Evolutionary conservation across 2,329 filamentous ascomycete species (phyloP).

Genomic region (Nigrospora sphaerica): DNA sequence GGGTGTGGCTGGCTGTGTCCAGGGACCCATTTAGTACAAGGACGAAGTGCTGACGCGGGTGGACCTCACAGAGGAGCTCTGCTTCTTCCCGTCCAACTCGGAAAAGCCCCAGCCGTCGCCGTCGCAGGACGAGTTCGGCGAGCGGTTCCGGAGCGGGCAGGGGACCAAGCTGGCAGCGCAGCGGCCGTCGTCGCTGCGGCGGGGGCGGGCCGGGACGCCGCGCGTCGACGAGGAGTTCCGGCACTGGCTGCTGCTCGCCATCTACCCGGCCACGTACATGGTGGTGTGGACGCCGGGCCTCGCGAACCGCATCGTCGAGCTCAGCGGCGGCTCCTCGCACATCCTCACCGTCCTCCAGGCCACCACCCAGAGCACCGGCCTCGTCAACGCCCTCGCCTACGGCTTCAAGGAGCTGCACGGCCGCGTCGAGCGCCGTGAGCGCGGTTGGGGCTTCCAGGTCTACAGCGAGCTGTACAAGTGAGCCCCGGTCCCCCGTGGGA

Average conservation of each 20-base stretch:
- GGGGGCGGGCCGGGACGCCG: no score
- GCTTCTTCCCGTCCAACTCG: no score
- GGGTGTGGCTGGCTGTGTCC: no score
- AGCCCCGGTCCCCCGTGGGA: no score
- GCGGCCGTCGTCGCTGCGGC: no score
- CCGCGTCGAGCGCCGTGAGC: neutral
- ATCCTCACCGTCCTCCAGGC: slow-evolving; percentile 3
- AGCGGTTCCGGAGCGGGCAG: neutral
- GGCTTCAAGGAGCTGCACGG: slow-evolving; percentile 6
- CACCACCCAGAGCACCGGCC: slow-evolving; percentile 5
- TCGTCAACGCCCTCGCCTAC: slow-evolving; percentile 6
- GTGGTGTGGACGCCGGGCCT: slow-evolving; percentile 6
- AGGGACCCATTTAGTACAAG: no score
- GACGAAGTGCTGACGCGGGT: no score
- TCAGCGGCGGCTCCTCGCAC: slow-evolving; percentile 1
- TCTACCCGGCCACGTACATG: slow-evolving; percentile 6
- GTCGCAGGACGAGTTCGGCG: slow-evolving; percentile 1
- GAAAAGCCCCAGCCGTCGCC: neutral
- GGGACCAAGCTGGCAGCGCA: no score
- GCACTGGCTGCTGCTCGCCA: slow-evolving; percentile 6
- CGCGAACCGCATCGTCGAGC: slow-evolving; percentile 6
- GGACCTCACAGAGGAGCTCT: no score
- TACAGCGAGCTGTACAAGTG: no score
- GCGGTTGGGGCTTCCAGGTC: no score
- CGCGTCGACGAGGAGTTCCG: slow-evolving; percentile 5